These are phyloP conservation scores for Nitzschia inconspicua DNA, from an alignment of 108 stramenopile genomes.

Conservation along the genomic window DNA sequence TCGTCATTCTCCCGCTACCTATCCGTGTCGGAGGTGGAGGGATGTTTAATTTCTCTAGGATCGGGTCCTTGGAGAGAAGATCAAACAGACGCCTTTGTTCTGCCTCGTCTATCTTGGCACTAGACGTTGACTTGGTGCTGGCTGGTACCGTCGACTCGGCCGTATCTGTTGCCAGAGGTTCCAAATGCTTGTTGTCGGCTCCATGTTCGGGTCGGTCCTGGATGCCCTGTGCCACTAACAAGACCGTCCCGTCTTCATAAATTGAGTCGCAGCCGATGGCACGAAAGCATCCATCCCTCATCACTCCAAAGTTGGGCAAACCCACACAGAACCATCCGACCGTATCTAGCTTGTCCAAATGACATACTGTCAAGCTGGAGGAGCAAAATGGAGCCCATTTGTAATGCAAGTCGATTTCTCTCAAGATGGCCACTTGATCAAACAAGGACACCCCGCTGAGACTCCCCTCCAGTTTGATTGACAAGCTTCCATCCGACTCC, in stretches of 20 bases:
- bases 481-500: constrained; percentile 64
- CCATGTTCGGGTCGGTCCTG: constrained; percentile 48
- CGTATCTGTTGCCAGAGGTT: neutral
- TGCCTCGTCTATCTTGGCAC: neutral
- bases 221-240: constrained; percentile 78
- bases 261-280: constrained; percentile 91
- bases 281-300: constrained; percentile 72
- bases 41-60: constrained; percentile 52
- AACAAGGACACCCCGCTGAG: constrained; percentile 71
- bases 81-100: constrained; percentile 10
- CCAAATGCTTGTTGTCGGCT: neutral
- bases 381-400: constrained; percentile 89
- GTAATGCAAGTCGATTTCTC: constrained; percentile 88
- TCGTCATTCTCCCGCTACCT: constrained; percentile 76
- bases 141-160: neutral
- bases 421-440: constrained; percentile 88
- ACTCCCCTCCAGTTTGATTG: constrained; percentile 78
- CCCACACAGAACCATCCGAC: constrained; percentile 78
- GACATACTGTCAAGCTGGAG: constrained; percentile 51
- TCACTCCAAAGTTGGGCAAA: constrained; percentile 60
- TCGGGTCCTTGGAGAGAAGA: constrained; percentile 48
- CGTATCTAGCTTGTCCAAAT: constrained; percentile 86
- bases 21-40: constrained; percentile 64
- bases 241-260: constrained; percentile 72
- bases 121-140: neutral